Base-by-base conservation (phyloP, 202 grass and related monocot species). In the Carex sylvatica region DNA sequence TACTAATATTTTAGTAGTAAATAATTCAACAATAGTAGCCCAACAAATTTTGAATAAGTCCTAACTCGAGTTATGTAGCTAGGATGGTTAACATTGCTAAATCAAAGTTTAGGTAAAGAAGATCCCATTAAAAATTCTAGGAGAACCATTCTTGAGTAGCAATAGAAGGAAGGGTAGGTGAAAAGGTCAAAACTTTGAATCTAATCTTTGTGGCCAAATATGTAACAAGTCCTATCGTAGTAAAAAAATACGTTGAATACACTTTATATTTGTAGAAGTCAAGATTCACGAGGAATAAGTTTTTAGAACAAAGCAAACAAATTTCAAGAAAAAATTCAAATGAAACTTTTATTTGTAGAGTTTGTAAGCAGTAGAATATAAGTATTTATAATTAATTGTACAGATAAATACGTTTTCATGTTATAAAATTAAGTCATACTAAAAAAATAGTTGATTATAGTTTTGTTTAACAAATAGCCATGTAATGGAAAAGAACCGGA, bases 171-270 rank as follows among this genome's bases (percentile, higher is more conserved):
- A 35, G 6, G 30, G 26, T 77, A 13, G 74, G 74, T 77, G 53
- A 77, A 30, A 58, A 59, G 9, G 74, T 20, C 58, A 59, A 77
- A 77, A 77, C 2, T 77, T 10, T 59, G 52, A 33, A 72, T n/a
- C 7, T 1, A 35, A 56, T 77, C 30, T 59, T 18, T 59, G 14
- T 77, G 53, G 52, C 53, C 52, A 58, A 31, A 13, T 54, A 31
- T 75, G 30, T 66, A 66, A 28, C 28, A 66, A 35, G 64, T 66
- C 13, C 6, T 7, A 35, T 16, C 13, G 0, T 11, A 7, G 24
- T 18, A 66, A 30, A 30, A 30, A 30, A 16, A 65, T 31, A 31
- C 12, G 24, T 65, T 33, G 3, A 66, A 16, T 33, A 35, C 5
- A 66, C 31, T 66, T 11, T 63, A 10, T 28, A 63, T 7, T 5